These are phyloP conservation scores for Cymodocea nodosa DNA, from an alignment of 116 monocot species.

Conservation along the genomic window DNA sequence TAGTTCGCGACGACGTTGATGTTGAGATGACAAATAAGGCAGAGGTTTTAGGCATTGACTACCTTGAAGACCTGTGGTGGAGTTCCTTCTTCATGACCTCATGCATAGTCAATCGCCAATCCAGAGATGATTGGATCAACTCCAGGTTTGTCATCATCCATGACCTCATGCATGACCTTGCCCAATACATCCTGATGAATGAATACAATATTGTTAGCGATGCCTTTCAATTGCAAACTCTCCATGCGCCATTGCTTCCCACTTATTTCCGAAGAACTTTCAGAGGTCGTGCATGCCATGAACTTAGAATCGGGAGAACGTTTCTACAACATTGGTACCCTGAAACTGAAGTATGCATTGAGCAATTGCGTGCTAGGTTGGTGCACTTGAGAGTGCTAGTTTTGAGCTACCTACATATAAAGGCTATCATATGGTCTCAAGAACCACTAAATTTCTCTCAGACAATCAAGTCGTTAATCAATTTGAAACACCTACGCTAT, in stretches of 20 bases:
- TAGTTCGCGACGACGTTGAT: background rate
- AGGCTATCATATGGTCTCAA: background rate
- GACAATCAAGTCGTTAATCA: background rate
- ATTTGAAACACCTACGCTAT: background rate
- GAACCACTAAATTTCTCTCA: background rate
- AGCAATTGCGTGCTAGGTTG: background rate
- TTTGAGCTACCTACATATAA: background rate
- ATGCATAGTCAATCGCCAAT: no score
- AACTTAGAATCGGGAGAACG: no score
- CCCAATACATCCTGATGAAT: background rate
- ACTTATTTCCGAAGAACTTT: background rate
- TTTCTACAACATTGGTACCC: background rate
- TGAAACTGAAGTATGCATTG: background rate
- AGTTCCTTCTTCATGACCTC: background rate
- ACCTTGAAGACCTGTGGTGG: background rate
- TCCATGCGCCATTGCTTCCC: background rate
- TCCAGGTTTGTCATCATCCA: background rate
- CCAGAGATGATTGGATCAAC: background rate
- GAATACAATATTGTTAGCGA: background rate
- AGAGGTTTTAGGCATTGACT: background rate
- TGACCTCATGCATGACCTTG: constrained; percentile 1
- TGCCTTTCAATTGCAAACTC: background rate
- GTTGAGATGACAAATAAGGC: no score
- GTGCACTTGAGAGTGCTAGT: background rate
- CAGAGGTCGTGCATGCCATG: no score